phyloP scores from a whole-genome alignment of 1,139 yeast genomes.

The Nakaseomyces nivariensis region DNA sequence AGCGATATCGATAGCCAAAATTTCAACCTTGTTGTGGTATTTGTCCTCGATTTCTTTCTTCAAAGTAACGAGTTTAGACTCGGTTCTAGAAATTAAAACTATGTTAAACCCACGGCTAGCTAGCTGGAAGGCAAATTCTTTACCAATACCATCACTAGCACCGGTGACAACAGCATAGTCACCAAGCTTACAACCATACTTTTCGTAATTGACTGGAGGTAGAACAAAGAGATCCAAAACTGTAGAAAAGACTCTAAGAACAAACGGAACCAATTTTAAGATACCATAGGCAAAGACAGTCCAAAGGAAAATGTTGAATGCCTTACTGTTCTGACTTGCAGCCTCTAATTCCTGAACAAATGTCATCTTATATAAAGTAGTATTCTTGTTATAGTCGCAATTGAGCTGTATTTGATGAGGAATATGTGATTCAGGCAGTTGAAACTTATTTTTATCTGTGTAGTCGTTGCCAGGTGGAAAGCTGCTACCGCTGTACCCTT shows the following conservation, averaged over 20 bases:
- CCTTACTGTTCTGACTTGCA: slow-evolving; percentile 14
- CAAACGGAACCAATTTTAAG: slow-evolving; percentile 38
- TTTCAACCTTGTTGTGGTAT: slow-evolving; percentile 53
- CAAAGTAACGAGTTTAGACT: slow-evolving; percentile 58
- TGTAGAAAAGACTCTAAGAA: slow-evolving; percentile 36
- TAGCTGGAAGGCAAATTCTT: slow-evolving; percentile 77
- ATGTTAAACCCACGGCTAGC: slow-evolving; percentile 79
- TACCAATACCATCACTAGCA: slow-evolving; percentile 96
- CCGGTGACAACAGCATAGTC: slow-evolving; percentile 78
- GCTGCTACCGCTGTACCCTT: too few species aligned
- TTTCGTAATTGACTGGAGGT: slow-evolving; percentile 51
- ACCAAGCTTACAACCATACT: slow-evolving; percentile 56
- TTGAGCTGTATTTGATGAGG: too few species aligned
- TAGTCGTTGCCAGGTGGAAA: too few species aligned
- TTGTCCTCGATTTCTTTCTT: slow-evolving; percentile 54
- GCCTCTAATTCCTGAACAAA: slow-evolving; percentile 22
- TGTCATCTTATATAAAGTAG: slow-evolving; percentile 14
- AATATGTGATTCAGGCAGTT: too few species aligned
- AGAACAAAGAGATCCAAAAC: slow-evolving; percentile 50
- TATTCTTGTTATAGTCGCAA: too few species aligned
- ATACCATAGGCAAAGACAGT: slow-evolving; percentile 40
- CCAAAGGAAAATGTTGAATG: slow-evolving; percentile 25
- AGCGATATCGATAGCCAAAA: slow-evolving; percentile 74
- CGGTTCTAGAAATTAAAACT: slow-evolving; percentile 76
- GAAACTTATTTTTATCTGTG: too few species aligned